phyloP scores from a whole-genome alignment of 768 basidiomycete genomes.

The Leucocoprinus sp. region DNA sequence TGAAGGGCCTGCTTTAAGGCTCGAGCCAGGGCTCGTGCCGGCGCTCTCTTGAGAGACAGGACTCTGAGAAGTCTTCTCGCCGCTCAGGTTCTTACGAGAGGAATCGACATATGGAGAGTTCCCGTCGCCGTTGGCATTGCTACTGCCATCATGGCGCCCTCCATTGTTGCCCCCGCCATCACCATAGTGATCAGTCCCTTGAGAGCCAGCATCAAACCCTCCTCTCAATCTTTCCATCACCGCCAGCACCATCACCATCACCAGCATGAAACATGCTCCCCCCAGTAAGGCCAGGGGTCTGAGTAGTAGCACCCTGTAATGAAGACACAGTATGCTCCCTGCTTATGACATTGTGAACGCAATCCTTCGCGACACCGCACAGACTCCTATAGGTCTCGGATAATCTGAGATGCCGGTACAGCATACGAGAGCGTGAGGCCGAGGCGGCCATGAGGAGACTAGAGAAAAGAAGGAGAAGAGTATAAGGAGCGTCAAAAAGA shows the following conservation, averaged over 20 bases:
- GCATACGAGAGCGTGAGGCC: neutral
- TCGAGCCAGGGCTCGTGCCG: neutral
- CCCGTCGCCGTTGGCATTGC: neutral
- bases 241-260: neutral
- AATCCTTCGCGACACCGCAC: too few species aligned
- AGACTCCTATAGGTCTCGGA: neutral
- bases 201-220: neutral
- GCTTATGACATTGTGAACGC: too few species aligned
- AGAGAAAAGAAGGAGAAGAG: neutral
- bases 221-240: neutral
- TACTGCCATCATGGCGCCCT: neutral
- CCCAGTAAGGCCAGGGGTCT: neutral
- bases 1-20: neutral
- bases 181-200: conserved; percentile 11
- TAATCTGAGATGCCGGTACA: neutral
- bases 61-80: too few species aligned
- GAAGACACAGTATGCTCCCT: too few species aligned
- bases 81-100: too few species aligned
- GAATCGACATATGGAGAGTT: too few species aligned
- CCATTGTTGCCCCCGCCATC: neutral
- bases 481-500: neutral
- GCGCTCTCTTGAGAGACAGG: neutral
- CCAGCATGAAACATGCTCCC: neutral
- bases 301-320: too few species aligned
- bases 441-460: neutral